These are phyloP conservation scores for Cryphonectria radicalis DNA, from an alignment of 2,329 filamentous ascomycete genomes.

Conservation along the genomic window DNA sequence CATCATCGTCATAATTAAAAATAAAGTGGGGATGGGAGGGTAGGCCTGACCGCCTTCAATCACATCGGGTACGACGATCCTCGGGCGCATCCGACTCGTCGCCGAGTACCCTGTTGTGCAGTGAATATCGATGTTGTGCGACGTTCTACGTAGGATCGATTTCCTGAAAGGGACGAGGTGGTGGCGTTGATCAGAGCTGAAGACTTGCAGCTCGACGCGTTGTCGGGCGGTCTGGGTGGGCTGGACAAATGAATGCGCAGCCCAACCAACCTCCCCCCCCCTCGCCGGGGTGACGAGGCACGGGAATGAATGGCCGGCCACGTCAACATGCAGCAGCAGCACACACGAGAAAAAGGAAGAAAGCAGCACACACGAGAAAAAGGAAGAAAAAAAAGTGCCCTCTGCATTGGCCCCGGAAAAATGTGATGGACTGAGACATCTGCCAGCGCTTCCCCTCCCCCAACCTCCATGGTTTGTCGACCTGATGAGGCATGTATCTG, in stretches of 20 bases:
- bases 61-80: neutral
- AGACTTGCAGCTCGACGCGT: neutral
- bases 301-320: neutral
- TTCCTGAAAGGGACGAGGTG: neutral
- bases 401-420: neutral
- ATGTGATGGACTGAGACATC: neutral
- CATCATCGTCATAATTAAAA: neutral
- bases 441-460: neutral
- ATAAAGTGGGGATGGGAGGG: neutral
- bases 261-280: neutral
- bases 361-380: neutral
- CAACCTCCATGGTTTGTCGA: neutral
- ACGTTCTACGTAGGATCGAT: neutral
- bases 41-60: neutral
- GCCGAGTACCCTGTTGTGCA: neutral
- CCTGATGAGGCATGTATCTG: neutral
- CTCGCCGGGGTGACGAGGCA: neutral
- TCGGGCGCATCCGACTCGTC: neutral
- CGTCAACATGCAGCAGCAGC: neutral
- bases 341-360: neutral
- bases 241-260: neutral
- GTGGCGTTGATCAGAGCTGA: slow-evolving; percentile 1
- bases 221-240: neutral
- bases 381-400: neutral
- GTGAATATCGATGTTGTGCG: slow-evolving; percentile 8